These are phyloP conservation scores for Boletus sp. DNA, from an alignment of 768 basidiomycete genomes.

Conservation along the genomic window DNA sequence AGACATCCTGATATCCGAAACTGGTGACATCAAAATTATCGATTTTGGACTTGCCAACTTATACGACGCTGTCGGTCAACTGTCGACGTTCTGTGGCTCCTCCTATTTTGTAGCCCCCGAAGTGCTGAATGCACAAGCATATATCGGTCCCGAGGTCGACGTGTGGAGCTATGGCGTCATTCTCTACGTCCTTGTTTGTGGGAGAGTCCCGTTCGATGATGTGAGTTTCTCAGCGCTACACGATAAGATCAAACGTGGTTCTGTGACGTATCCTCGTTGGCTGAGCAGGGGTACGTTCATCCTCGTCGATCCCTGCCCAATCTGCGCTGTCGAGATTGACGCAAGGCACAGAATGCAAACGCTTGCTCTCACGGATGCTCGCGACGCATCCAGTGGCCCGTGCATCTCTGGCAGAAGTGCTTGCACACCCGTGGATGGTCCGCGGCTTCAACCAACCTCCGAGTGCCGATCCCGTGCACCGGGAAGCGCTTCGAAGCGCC, in stretches of 20 bases:
- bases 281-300: constrained; percentile 73
- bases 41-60: constrained; percentile 98
- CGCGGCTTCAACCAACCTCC: not conserved
- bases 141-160: constrained; percentile 97
- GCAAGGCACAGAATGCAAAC: constrained; percentile 79
- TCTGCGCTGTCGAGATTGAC: constrained; percentile 1
- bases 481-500: not conserved
- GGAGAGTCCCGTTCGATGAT: constrained; percentile 98
- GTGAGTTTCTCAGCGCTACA: constrained; percentile 99
- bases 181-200: constrained; percentile 96
- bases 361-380: constrained; percentile 90
- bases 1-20: constrained; percentile 97
- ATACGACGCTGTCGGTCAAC: constrained; percentile 75
- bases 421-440: constrained; percentile 57
- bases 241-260: constrained; percentile 96
- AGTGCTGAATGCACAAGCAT: constrained; percentile 91
- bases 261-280: constrained; percentile 98
- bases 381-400: constrained; percentile 88
- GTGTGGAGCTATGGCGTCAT: constrained; percentile 99
- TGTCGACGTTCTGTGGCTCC: constrained; percentile 95
- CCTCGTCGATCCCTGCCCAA: not conserved
- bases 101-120: constrained; percentile 99
- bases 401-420: constrained; percentile 80
- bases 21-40: constrained; percentile 99
- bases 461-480: not conserved